Conservation (phyloP, 2,329 filamentous ascomycete species). For the Hypoxylon sp. region DNA sequence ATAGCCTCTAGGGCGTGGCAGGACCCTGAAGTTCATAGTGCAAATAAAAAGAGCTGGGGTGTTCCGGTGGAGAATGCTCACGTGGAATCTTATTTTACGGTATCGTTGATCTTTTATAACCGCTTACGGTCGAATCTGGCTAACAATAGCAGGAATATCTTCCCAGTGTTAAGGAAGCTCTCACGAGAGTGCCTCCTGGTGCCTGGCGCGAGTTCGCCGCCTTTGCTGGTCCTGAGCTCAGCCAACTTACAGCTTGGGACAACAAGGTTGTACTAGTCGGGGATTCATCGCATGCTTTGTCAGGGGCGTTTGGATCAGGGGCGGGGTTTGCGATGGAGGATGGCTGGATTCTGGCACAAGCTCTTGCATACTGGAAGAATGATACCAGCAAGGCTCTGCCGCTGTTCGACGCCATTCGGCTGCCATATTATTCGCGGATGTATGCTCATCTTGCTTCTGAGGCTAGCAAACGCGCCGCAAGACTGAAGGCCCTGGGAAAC, state of each 20-base stretch:
- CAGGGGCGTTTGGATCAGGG: slow-evolving; percentile 61
- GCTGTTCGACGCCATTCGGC: slow-evolving; percentile 51
- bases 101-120: slow-evolving; percentile 44
- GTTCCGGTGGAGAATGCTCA: slow-evolving; percentile 49
- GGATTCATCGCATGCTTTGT: slow-evolving; percentile 69
- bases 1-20: slow-evolving; percentile 50
- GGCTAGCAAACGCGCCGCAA: slow-evolving; percentile 34
- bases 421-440: slow-evolving; percentile 54
- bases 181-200: slow-evolving; percentile 57
- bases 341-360: slow-evolving; percentile 51
- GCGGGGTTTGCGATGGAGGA: slow-evolving; percentile 59
- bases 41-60: slow-evolving; percentile 53
- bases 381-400: slow-evolving; percentile 47
- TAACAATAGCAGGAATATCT: slow-evolving; percentile 57
- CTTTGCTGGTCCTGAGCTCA: slow-evolving; percentile 62
- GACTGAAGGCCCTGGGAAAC: slow-evolving; percentile 37
- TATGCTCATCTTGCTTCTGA: slow-evolving; percentile 47
- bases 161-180: slow-evolving; percentile 58
- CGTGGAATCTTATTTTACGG: slow-evolving; percentile 50
- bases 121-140: slow-evolving; percentile 24
- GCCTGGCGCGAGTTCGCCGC: slow-evolving; percentile 65
- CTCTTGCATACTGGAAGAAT: slow-evolving; percentile 48
- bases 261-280: slow-evolving; percentile 66
- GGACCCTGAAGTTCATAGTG: slow-evolving; percentile 49
- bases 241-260: slow-evolving; percentile 58